Base-by-base conservation (phyloP, 208 protist species). In the Zelonia costaricensis region DNA sequence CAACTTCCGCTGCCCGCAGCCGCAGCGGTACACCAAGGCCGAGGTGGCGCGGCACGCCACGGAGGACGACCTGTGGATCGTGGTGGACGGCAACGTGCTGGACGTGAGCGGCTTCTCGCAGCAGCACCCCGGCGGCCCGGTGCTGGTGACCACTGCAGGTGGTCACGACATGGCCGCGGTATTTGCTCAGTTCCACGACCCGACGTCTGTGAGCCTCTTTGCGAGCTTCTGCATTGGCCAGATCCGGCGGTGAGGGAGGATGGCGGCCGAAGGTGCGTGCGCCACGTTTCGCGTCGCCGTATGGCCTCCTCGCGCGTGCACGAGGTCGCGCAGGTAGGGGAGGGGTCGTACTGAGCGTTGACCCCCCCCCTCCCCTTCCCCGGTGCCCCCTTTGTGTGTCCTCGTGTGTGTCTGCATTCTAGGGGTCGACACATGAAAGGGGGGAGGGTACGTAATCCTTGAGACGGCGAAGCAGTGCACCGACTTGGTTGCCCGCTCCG, bases 1-100 rank as follows among this genome's bases (percentile, higher is more conserved):
- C 18, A 61, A 59, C 35, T 86, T 88, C 25, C 55, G 36, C 1
- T 93, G 83, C 49, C 86, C 86, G 6, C 67, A 75, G 46, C 22
- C 18, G 46, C 68, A 47, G 23, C 59, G 68, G 18, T 86, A 75
- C 71, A 81, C 78, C 2, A n/a, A 35, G 15, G 69, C 78, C 15
- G 85, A 92, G 27, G 51, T 94, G 31, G 73, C 74, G 5, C 36
- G 8, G 36, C 89, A 93, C 55, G 38, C 20, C 6, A 78, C 60
- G 0, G 48, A 30, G 0, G 53, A 75, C 16, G 84, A 92, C 51
- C 55, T 91, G 38, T 95, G 82, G 82, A 53, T 95, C 18, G 76
- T 90, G 10, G 72, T 95, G 10, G 72, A 91, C 36, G 73, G 71
- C 10, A 90, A 88, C 61, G 86, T 93, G 45, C 60, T 92, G 20